Conservation (phyloP, 2,329 filamentous ascomycete species). For the Samsoniella hepiali region DNA sequence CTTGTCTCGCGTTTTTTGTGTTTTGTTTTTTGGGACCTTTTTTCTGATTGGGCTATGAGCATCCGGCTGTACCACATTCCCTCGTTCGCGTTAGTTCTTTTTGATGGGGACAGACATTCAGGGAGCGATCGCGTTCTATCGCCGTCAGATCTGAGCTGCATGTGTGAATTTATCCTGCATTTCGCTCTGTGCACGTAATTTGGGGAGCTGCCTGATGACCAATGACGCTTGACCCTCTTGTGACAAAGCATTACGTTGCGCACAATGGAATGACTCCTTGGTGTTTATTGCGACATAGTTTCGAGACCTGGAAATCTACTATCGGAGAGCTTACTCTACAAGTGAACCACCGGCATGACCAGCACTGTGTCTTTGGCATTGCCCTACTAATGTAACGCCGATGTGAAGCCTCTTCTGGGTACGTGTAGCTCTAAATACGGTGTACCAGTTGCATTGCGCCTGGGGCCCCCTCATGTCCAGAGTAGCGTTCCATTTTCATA, state of each 20-base stretch:
- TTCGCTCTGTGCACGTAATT: neutral
- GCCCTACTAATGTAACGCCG: too few relatives aligned
- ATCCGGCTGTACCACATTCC: conserved; percentile 2
- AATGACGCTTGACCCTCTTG: neutral
- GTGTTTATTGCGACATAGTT: neutral
- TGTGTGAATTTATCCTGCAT: neutral
- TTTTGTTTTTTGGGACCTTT: conserved; percentile 14
- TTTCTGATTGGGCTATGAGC: conserved; percentile 20
- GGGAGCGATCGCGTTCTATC: conserved; percentile 15
- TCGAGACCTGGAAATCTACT: neutral
- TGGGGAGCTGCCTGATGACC: neutral
- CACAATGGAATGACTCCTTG: neutral
- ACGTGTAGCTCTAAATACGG: too few relatives aligned
- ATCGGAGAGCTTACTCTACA: neutral
- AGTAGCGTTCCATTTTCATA: too few relatives aligned
- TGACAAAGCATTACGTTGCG: neutral
- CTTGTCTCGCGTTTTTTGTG: conserved; percentile 19
- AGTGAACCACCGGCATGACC: too few relatives aligned
- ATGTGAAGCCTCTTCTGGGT: too few relatives aligned
- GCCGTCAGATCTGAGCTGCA: conserved; percentile 17
- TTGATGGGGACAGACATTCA: conserved; percentile 15
- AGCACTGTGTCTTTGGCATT: neutral
- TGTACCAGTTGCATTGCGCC: neutral
- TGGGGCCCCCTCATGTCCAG: too few relatives aligned
- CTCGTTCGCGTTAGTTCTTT: conserved; percentile 7